Percentiles rank a stretch among this genome's conserved stretches.
These are phyloP conservation scores for Andrographis paniculata DNA, from an alignment of 305 asterid species.

Conservation along the genomic window DNA sequence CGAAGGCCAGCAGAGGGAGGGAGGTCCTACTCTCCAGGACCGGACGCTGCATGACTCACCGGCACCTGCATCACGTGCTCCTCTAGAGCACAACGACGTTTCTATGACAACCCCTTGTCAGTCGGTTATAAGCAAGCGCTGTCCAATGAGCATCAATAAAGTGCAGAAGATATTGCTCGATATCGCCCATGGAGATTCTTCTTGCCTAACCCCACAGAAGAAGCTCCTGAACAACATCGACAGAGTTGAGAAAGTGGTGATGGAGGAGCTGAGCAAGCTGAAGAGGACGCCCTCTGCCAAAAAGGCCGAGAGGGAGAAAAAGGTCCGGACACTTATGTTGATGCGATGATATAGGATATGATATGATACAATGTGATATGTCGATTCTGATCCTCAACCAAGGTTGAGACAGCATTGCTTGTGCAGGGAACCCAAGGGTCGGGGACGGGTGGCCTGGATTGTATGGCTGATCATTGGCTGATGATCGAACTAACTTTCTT, in stretches of 20 bases:
- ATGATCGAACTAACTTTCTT: constrained; percentile 28
- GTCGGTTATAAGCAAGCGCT: constrained; percentile 13
- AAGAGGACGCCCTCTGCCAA: constrained; percentile 79
- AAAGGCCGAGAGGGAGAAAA: constrained; percentile 67
- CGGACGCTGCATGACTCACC: constrained; percentile 29
- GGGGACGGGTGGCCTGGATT: constrained; percentile 10
- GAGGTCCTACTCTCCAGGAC: constrained; percentile 42
- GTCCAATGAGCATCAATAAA: constrained; percentile 33
- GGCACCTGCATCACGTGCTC: constrained; percentile 39
- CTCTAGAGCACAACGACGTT: constrained; percentile 34
- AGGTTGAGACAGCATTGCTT: constrained; percentile 38
- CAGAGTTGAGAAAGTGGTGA: constrained; percentile 60
- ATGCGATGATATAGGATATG: no score
- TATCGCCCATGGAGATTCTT: constrained; percentile 24
- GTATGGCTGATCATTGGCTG: constrained; percentile 39
- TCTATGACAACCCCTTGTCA: constrained; percentile 39
- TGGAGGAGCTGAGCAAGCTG: constrained; percentile 67
- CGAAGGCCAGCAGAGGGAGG: constrained; percentile 45
- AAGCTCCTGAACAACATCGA: constrained; percentile 69
- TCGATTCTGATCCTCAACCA: constrained; percentile 27
- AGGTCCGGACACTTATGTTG: constrained; percentile 63
- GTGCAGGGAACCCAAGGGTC: constrained; percentile 2
- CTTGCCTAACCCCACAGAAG: constrained; percentile 58
- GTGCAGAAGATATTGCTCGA: constrained; percentile 66
- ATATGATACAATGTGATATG: background rate